Evolutionary conservation across 768 basidiomycete species (phyloP), one percentile per base, ranked within the genome.

Genomic region (Panaeolus cyanescens): DNA sequence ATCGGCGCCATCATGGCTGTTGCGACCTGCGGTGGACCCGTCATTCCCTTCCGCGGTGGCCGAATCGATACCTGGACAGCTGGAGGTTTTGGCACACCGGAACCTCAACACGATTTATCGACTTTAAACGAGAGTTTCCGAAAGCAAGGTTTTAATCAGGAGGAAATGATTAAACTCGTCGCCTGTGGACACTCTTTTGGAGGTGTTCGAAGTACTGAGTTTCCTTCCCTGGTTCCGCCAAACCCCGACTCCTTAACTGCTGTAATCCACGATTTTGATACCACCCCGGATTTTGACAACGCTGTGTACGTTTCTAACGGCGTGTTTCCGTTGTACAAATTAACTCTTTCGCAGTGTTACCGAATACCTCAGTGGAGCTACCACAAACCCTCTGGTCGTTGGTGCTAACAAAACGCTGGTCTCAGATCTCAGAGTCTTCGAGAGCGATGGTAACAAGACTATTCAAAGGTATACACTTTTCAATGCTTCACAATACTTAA

Each of bases 141-240:
- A 6, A 75, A 75, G 8, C 72, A 76, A 65, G 83, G 83, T 4
- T 83, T 82, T 64, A 75, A 71, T 9, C 67, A 69, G 25, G 63
- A 71, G n/a, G 81, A 83, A 60, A 83, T 83, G 82, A 83, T 83
- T 59, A 72, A 77, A 58, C 75, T 84, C 53, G 77, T 78, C 20
- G 80, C 81, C 2, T 84, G 83, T 63, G 83, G 83, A 4, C 83
- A 84, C 64, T 80, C 81, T 7, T 72, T 84, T 57, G 83, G 83
- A 59, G 79, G 80, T 40, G 80, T 83, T 5, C 76, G 81, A 36
- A 79, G 77, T 62, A 67, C 75, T 3, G 80, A 79, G 58, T 82
- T 82, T 56, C 81, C 83, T 3, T 65, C 68, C n/a, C 70, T 82
- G 10, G 80, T 82, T 5, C 63, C 79, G 17, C 69, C 77, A 17